phyloP scores from a whole-genome alignment of 2,329 filamentous ascomycete species.

The Leptographium galeiforme region DNA sequence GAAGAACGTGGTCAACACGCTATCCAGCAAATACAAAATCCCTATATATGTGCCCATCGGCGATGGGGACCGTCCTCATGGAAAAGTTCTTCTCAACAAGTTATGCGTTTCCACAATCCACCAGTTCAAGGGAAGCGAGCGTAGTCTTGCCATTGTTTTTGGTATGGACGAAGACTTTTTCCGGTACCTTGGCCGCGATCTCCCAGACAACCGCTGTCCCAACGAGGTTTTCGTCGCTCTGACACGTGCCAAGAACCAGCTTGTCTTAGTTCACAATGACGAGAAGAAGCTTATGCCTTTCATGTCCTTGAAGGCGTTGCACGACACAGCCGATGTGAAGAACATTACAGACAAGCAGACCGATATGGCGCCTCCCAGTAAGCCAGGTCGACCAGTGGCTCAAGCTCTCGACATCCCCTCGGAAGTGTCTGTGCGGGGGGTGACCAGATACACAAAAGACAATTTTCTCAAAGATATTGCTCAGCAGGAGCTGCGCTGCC shows the following conservation, averaged over 20 bases:
- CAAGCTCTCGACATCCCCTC: neutral
- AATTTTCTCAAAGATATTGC: neutral
- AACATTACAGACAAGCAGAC: neutral
- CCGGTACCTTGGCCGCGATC: neutral
- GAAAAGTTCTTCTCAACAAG: neutral
- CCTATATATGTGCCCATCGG: neutral
- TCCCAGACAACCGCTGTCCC: neutral
- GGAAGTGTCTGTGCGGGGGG: neutral
- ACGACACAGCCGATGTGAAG: neutral
- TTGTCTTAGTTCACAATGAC: neutral
- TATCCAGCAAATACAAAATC: neutral
- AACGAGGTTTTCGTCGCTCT: neutral
- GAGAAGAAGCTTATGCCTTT: neutral
- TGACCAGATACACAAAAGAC: neutral
- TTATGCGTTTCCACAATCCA: neutral
- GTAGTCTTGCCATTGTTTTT: neutral
- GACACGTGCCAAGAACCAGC: neutral
- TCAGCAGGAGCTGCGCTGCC: neutral
- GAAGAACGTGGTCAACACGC: neutral
- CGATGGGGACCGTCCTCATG: neutral
- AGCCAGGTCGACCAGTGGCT: neutral
- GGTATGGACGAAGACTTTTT: neutral
- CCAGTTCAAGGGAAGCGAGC: conserved; percentile 1
- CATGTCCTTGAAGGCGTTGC: neutral
- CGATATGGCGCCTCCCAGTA: neutral